Conservation (phyloP, 139 green algal species). For the Marvania coccoides region DNA sequence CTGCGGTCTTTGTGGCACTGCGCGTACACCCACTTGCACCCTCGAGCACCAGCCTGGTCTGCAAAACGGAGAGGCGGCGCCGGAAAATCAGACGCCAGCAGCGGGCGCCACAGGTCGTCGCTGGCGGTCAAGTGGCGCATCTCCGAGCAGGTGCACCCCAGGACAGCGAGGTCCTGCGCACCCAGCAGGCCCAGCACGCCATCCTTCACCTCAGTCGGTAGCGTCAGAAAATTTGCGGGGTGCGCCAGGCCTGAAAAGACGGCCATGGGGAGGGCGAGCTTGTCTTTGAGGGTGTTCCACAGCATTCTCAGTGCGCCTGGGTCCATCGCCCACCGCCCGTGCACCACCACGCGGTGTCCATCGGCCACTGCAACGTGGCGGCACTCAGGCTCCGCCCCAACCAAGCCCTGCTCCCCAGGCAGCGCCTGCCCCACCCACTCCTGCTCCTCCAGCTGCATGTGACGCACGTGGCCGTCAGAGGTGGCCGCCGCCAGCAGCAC, state of each 20-base stretch:
- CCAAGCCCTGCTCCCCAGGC: not conserved
- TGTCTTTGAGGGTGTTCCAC: constrained; percentile 27
- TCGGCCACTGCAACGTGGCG: not conserved
- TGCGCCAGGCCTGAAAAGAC: constrained; percentile 14
- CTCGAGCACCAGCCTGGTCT: not conserved
- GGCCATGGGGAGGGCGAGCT: constrained; percentile 14
- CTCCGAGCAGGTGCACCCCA: constrained; percentile 32
- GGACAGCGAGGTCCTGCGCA: constrained; percentile 20
- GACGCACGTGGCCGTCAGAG: not conserved
- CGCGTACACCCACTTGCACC: constrained; percentile 23
- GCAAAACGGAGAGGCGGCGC: not conserved
- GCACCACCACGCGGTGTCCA: not conserved
- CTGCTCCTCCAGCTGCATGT: not conserved
- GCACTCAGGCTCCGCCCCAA: not conserved
- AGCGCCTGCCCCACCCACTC: not conserved
- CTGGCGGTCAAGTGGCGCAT: constrained; percentile 17
- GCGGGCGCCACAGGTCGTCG: constrained; percentile 31
- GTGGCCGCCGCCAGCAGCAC: constrained; percentile 6
- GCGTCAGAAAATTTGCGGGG: constrained; percentile 19
- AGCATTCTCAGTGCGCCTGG: not conserved
- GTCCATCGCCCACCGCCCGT: not conserved
- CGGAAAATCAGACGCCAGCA: constrained; percentile 40
- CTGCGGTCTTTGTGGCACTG: not conserved
- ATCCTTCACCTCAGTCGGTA: constrained; percentile 11
- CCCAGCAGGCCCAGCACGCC: constrained; percentile 8